Percentiles rank a stretch among this genome's conserved stretches.
Conservation (phyloP, 192 early-diverging fungal genomes). For the Umbelopsis sp. region DNA sequence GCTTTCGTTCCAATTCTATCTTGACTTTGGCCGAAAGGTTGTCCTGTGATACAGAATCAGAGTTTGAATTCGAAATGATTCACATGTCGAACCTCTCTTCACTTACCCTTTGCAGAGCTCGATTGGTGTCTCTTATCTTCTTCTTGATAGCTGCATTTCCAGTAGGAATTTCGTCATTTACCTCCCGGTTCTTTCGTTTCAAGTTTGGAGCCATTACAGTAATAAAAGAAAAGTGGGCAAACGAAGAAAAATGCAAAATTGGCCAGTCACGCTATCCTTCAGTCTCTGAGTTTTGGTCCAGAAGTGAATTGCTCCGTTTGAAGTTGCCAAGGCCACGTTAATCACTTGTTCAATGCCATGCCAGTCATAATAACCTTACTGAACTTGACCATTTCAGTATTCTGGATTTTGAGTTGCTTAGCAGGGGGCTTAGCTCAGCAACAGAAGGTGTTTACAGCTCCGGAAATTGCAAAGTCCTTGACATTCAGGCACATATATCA, state of each 20-base stretch:
- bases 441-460: neutral
- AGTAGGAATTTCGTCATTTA: constrained; percentile 33
- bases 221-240: neutral
- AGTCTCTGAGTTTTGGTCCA: neutral
- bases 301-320: neutral
- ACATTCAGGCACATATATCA: constrained; percentile 40
- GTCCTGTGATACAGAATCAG: constrained; percentile 20
- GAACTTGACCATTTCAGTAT: neutral
- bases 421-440: neutral
- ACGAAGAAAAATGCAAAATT: neutral
- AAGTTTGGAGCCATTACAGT: constrained; percentile 33
- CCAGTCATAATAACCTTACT: neutral
- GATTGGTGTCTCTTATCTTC: constrained; percentile 46
- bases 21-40: constrained; percentile 44
- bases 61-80: neutral
- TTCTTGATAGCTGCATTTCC: constrained; percentile 44
- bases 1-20: constrained; percentile 37
- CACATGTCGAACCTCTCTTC: neutral
- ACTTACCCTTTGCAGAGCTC: constrained; percentile 32
- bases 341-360: constrained; percentile 6
- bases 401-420: neutral
- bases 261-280: neutral
- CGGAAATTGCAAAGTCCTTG: neutral
- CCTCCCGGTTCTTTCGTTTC: constrained; percentile 22
- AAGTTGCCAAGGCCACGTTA: constrained; percentile 14